phyloP scores from a whole-genome alignment of 1,284 basidiomycete species.

The Ganoderma sp. region DNA sequence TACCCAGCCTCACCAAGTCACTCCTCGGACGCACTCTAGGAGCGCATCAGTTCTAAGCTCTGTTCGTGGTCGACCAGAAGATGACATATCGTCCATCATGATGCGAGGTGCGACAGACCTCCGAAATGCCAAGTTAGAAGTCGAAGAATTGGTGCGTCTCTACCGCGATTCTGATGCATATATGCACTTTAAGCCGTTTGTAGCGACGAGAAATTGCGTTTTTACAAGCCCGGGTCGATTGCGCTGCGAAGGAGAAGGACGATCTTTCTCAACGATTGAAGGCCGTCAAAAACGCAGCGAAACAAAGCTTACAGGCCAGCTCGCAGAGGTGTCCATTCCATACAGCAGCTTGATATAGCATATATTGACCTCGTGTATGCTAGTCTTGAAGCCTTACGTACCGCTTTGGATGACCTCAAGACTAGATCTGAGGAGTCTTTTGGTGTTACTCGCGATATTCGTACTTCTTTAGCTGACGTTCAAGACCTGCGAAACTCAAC shows the following conservation, averaged over 20 bases:
- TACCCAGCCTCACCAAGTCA: slow-evolving; percentile 6
- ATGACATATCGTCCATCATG: slow-evolving; percentile 42
- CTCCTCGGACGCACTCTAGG: slow-evolving; percentile 27
- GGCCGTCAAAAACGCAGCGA: slow-evolving; percentile 39
- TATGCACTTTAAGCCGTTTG: background rate
- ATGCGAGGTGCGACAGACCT: slow-evolving; percentile 42
- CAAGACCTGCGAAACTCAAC: slow-evolving; percentile 38
- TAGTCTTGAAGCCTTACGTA: slow-evolving; percentile 37
- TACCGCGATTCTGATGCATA: slow-evolving; percentile 8
- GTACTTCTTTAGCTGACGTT: slow-evolving; percentile 37
- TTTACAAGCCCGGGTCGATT: slow-evolving; percentile 36
- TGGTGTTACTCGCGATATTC: slow-evolving; percentile 34
- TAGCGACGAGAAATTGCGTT: slow-evolving; percentile 39
- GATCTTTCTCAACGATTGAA: slow-evolving; percentile 36
- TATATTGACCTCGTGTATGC: slow-evolving; percentile 24
- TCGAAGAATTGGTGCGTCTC: slow-evolving; percentile 38
- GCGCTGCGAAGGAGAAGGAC: slow-evolving; percentile 35
- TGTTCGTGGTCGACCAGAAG: slow-evolving; percentile 31
- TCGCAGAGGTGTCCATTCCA: slow-evolving; percentile 32
- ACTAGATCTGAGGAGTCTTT: slow-evolving; percentile 40
- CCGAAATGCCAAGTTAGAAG: slow-evolving; percentile 38
- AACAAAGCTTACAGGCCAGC: slow-evolving; percentile 37
- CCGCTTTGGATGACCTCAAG: slow-evolving; percentile 37
- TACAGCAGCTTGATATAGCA: background rate
- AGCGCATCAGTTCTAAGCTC: slow-evolving; percentile 40